Evolutionary conservation across 2,329 filamentous ascomycete species (phyloP).

Genomic region (Colletotrichum sp.): DNA sequence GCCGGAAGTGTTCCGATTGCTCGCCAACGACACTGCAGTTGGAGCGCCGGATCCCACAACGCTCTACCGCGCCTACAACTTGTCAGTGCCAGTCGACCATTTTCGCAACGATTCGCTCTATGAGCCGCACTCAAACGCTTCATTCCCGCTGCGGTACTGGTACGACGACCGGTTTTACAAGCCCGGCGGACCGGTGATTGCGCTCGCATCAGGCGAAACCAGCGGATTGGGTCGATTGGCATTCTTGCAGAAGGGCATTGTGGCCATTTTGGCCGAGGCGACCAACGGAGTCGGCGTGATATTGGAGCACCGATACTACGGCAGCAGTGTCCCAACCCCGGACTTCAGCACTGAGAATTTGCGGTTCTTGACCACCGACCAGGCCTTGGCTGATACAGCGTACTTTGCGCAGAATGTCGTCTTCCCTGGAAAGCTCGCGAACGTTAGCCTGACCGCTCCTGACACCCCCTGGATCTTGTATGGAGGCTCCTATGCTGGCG

Average conservation of each 20-base stretch:
- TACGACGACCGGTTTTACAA: slow-evolving; percentile 80
- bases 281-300: slow-evolving; percentile 79
- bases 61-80: slow-evolving; percentile 42
- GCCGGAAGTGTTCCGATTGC: background rate
- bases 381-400: slow-evolving; percentile 79
- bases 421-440: slow-evolving; percentile 69
- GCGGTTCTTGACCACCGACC: slow-evolving; percentile 83
- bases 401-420: slow-evolving; percentile 79
- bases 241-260: slow-evolving; percentile 79
- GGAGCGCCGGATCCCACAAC: slow-evolving; percentile 2
- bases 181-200: slow-evolving; percentile 79
- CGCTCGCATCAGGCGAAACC: slow-evolving; percentile 77
- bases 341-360: slow-evolving; percentile 72
- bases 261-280: slow-evolving; percentile 71
- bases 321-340: slow-evolving; percentile 71
- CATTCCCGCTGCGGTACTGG: slow-evolving; percentile 80
- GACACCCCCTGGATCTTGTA: slow-evolving; percentile 78
- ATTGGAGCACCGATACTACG: slow-evolving; percentile 89
- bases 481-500: slow-evolving; percentile 84
- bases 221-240: slow-evolving; percentile 64
- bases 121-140: slow-evolving; percentile 73
- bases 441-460: slow-evolving; percentile 68
- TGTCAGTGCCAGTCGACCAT: slow-evolving; percentile 71
- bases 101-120: slow-evolving; percentile 83
- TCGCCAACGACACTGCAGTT: background rate